Evolutionary conservation across 495 filamentous ascomycete species (phyloP).

Genomic region (Penicillium antarcticum): DNA sequence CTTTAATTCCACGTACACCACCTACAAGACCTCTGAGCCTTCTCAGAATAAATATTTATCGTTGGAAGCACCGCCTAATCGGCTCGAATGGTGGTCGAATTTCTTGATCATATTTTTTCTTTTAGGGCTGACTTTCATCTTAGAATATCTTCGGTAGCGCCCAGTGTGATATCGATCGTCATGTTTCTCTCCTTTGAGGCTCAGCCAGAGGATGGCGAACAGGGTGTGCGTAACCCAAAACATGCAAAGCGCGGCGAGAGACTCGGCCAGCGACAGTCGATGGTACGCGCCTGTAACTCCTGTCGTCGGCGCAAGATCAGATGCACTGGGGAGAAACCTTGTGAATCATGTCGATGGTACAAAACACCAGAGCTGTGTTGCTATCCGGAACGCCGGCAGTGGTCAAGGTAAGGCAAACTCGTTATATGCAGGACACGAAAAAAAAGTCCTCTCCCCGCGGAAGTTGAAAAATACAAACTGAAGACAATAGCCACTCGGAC

Average conservation of each 20-base stretch:
- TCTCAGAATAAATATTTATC: too few species aligned
- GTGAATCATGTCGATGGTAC: constrained; percentile 27
- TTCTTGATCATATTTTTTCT: too few species aligned
- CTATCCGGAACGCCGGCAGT: constrained; percentile 9
- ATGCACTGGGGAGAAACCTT: constrained; percentile 24
- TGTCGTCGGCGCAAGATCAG: constrained; percentile 26
- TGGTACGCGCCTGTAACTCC: constrained; percentile 11
- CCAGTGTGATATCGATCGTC: background rate
- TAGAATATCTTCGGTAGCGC: too few species aligned
- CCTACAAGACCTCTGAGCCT: too few species aligned
- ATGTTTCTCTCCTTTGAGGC: constrained; percentile 18
- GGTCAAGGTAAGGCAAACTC: constrained; percentile 2
- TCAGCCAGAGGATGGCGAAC: background rate
- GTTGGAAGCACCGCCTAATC: too few species aligned
- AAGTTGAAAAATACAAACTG: background rate
- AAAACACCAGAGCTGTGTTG: constrained; percentile 15
- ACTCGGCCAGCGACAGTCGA: constrained; percentile 4
- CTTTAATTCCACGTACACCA: too few species aligned
- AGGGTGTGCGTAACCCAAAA: constrained; percentile 12
- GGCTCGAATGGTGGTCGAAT: too few species aligned
- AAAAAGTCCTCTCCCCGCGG: background rate
- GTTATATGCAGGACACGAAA: background rate
- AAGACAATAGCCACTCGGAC: constrained; percentile 8
- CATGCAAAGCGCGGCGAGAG: constrained; percentile 5
- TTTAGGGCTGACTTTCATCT: too few species aligned